These are phyloP conservation scores for Pseudotsuga menziesii DNA, from an alignment of 75 land plant species.

Conservation along the genomic window DNA sequence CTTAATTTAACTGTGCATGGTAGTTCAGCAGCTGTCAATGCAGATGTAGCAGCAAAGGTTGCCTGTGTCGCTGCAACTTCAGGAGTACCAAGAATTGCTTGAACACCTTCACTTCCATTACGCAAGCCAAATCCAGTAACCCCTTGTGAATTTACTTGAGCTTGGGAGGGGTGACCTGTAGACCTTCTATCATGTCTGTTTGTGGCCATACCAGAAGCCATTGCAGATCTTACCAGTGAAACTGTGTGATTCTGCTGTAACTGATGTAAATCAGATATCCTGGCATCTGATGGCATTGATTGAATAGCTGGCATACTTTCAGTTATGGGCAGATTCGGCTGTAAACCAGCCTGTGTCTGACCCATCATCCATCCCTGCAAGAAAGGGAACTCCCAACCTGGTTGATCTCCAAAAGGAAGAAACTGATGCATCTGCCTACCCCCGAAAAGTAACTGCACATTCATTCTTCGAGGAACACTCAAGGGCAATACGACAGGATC, in stretches of 20 bases:
- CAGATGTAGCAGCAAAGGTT: constrained; percentile 30
- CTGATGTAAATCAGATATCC: constrained; percentile 1
- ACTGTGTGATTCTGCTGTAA: neutral
- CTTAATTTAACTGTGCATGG: constrained; percentile 92
- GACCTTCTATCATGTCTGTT: constrained; percentile 29
- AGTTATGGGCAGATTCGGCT: constrained; percentile 17
- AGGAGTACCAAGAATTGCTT: constrained; percentile 24
- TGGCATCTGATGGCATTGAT: constrained; percentile 2
- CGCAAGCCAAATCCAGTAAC: constrained; percentile 11
- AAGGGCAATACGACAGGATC: constrained; percentile 14
- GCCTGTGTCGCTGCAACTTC: constrained; percentile 45
- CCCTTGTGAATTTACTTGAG: neutral
- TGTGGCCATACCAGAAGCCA: constrained; percentile 7
- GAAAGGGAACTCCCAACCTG: constrained; percentile 79
- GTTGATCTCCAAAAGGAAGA: constrained; percentile 50
- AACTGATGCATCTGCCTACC: constrained; percentile 32
- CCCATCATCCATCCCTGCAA: constrained; percentile 84
- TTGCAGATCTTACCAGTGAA: constrained; percentile 11
- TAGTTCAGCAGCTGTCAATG: constrained; percentile 75
- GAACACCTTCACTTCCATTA: constrained; percentile 14
- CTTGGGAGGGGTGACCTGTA: constrained; percentile 20
- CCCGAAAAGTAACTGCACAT: constrained; percentile 28
- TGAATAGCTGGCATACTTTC: constrained; percentile 20
- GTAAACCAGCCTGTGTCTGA: constrained; percentile 54
- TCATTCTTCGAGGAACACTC: constrained; percentile 14